Percentiles rank a stretch among this genome's conserved stretches.
Conservation (phyloP, 2,329 filamentous ascomycete genomes). For the Aureobasidium melanogenum region DNA sequence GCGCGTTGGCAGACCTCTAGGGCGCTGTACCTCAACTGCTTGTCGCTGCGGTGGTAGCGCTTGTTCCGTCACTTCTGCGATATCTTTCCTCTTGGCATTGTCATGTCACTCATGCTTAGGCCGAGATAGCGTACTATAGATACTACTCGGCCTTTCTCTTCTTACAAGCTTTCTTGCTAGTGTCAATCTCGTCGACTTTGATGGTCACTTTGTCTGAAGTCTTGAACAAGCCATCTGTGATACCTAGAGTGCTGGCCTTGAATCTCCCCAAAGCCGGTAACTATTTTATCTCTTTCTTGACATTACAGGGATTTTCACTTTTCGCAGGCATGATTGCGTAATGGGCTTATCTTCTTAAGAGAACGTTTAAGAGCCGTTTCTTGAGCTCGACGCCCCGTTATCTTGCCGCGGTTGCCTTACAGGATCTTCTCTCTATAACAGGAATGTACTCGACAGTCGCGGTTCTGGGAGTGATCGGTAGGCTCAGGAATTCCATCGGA, state of each 20-base stretch:
- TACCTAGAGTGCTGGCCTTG: background rate
- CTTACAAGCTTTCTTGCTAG: background rate
- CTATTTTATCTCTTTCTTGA: background rate
- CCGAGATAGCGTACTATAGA: background rate
- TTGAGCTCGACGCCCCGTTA: background rate
- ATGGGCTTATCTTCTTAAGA: background rate
- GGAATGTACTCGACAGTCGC: background rate
- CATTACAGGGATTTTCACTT: background rate
- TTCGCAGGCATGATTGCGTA: background rate
- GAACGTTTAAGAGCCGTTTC: background rate
- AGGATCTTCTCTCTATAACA: background rate
- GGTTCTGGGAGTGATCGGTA: background rate
- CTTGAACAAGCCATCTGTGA: background rate
- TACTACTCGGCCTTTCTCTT: constrained; percentile 2
- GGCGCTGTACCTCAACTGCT: background rate
- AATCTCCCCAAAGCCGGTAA: background rate
- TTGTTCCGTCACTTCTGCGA: background rate
- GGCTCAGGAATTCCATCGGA: background rate
- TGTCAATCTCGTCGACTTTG: background rate
- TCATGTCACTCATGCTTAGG: background rate
- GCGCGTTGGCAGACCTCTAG: background rate
- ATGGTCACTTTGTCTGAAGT: background rate
- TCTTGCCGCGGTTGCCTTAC: background rate
- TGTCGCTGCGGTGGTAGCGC: background rate
- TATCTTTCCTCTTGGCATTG: background rate